Evolutionary conservation across 2,329 filamentous ascomycete genomes (phyloP), one percentile per base, ranked within the genome.

Genomic region (Epichloe sp.): DNA sequence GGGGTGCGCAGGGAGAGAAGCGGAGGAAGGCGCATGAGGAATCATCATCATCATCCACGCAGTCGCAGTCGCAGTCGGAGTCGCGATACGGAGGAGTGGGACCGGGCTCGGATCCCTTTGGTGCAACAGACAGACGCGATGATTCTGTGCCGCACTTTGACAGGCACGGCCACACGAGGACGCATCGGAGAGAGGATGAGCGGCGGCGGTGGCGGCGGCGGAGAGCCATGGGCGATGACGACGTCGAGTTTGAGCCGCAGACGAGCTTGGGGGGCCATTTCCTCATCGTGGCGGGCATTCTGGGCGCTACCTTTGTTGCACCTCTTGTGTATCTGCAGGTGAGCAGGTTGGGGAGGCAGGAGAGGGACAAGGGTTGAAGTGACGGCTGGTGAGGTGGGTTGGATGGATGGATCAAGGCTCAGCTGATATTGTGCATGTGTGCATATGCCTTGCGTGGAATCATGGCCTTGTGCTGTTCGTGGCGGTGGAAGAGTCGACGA

Each of bases 61-160:
- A 14, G 2, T 38, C 36, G 2, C 3, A 5, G 60, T 66, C 57
- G 10, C 5, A 23, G 21, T 6, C 36, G 48, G 3, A 45, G 12
- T 38, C 36, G 12, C 51, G 54, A 1, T 56, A 61, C 44, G 59
- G 58, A 17, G 82, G 83, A 0, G 83, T 84, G 72, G 79, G 79
- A 0, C 74, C 74, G 2, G 82, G 80, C 0, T 75, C 77, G 52
- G 68, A 73, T 41, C 71, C 74, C 5, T 76, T 69, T 56, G 60
- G 63, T 1, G 21, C 40, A 26, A 8, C 23, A 17, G 61, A 66
- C 48, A 65, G 71, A 35, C 71, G 79, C 51, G 73, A 82, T 36
- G 73, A 47, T n/a, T 41, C 45, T 12, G 23, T 88, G 31, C 79
- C 82, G 57, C 86, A 95, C 69, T 98, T 95, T 59, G 84, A 97